Percentiles rank a stretch among this genome's conserved stretches.
phyloP scores from a whole-genome alignment of 202 grass and related monocot genomes.

The Cymbopogon flexuosus region DNA sequence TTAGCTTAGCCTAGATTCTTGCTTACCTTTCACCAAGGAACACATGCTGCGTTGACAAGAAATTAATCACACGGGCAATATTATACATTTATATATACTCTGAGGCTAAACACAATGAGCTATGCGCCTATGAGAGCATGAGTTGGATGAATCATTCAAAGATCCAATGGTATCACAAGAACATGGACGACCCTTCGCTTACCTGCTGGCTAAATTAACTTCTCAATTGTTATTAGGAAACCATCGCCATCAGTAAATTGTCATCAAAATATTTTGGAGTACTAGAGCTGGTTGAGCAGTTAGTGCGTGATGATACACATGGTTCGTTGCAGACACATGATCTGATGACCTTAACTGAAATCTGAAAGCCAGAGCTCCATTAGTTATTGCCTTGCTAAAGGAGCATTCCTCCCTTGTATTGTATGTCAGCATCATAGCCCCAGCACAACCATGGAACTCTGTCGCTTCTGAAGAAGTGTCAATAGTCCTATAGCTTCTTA shows the following conservation, averaged over 20 bases:
- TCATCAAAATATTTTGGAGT: not conserved
- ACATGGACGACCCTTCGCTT: not conserved
- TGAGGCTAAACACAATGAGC: not conserved
- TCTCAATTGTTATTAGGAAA: not conserved
- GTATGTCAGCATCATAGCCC: not conserved
- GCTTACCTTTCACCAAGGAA: slow-evolving; percentile 32
- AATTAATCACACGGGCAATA: not conserved
- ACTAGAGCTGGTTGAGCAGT: not conserved
- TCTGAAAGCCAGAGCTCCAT: not conserved
- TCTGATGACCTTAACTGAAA: not conserved
- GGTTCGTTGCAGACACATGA: not conserved
- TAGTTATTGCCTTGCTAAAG: too few species aligned
- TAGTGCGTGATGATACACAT: not conserved
- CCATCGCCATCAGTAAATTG: not conserved
- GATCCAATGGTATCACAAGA: not conserved
- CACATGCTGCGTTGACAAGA: slow-evolving; percentile 32
- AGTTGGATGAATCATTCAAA: slow-evolving; percentile 4
- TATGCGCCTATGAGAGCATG: not conserved
- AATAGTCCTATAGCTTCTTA: not conserved
- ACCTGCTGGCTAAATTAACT: not conserved
- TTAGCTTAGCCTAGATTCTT: slow-evolving; percentile 36
- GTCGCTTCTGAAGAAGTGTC: not conserved
- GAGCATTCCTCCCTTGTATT: not conserved
- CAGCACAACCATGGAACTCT: not conserved
- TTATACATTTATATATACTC: not conserved